phyloP scores from a whole-genome alignment of 2,329 filamentous ascomycete species.

The Aspergillus ochraceus region DNA sequence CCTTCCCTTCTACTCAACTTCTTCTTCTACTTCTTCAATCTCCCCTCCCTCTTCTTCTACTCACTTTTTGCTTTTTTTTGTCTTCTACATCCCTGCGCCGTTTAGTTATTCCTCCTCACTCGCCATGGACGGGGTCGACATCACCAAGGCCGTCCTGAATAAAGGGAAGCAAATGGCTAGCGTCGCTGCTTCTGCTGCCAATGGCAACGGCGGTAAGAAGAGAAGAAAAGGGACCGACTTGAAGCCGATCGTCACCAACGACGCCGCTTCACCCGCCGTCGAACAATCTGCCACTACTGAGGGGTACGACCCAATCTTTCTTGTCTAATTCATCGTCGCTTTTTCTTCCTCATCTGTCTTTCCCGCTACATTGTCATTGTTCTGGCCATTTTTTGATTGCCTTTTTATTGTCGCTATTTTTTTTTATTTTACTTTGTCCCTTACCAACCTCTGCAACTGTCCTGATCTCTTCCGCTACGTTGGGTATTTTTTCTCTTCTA shows the following conservation, averaged over 20 bases:
- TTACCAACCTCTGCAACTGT: neutral
- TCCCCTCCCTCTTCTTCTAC: neutral
- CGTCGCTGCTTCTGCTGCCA: conserved; percentile 45
- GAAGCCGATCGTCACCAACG: conserved; percentile 67
- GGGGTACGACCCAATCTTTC: conserved; percentile 33
- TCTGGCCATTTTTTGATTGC: neutral
- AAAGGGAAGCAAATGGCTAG: conserved; percentile 65
- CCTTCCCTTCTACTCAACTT: conserved; percentile 1
- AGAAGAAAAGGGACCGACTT: conserved; percentile 63
- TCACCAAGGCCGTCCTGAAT: conserved; percentile 65
- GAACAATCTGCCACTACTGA: conserved; percentile 46
- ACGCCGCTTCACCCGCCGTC: conserved; percentile 48
- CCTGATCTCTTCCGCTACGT: conserved; percentile 12
- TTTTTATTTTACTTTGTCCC: neutral
- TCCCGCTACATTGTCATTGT: neutral
- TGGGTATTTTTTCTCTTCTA: conserved; percentile 11
- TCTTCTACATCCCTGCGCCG: neutral
- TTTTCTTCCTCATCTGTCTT: neutral
- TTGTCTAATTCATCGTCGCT: conserved; percentile 3
- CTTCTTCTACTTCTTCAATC: conserved; percentile 6
- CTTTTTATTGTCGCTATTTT: conserved; percentile 1
- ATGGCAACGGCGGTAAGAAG: conserved; percentile 63
- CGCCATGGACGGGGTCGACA: conserved; percentile 64
- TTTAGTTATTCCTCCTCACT: neutral
- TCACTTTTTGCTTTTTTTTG: neutral